Conservation (phyloP, 495 filamentous ascomycete species). For the Tuber magnatum region DNA sequence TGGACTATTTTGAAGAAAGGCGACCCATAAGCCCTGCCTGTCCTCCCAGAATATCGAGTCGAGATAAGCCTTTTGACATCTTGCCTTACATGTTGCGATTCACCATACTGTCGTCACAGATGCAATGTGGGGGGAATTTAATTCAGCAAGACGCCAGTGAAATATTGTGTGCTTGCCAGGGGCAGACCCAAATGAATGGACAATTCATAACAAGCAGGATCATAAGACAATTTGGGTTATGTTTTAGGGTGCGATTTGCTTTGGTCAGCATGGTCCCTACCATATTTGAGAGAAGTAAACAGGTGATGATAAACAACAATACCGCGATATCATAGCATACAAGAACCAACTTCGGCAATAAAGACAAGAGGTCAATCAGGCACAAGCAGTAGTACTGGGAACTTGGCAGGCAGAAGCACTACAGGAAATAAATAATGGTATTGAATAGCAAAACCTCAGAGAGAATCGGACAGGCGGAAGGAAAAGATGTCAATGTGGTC, state of each 20-base stretch:
- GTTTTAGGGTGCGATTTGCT: not conserved
- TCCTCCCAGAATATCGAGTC: too few relatives aligned
- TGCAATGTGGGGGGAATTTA: not conserved
- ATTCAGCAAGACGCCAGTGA: not conserved
- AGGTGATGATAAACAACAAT: not conserved
- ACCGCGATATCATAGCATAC: not conserved
- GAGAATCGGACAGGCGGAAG: too few relatives aligned
- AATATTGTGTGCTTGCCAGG: not conserved
- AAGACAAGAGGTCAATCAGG: not conserved
- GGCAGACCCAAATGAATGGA: not conserved
- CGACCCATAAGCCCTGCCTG: too few relatives aligned
- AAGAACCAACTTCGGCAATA: not conserved
- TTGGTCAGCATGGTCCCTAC: not conserved
- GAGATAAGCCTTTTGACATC: not conserved
- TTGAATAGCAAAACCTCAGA: too few relatives aligned
- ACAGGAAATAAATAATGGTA: not conserved
- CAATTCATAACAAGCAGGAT: not conserved
- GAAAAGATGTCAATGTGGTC: not conserved
- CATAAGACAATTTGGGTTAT: not conserved
- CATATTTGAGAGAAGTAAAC: not conserved
- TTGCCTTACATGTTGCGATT: not conserved
- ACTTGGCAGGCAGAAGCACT: not conserved
- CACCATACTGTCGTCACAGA: not conserved
- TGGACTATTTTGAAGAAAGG: too few relatives aligned
- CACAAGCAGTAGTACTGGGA: not conserved